Evolutionary conservation across 1,139 yeast species (phyloP), one percentile per base, ranked within the genome.

Genomic region (Meyerozyma elateridarum): DNA sequence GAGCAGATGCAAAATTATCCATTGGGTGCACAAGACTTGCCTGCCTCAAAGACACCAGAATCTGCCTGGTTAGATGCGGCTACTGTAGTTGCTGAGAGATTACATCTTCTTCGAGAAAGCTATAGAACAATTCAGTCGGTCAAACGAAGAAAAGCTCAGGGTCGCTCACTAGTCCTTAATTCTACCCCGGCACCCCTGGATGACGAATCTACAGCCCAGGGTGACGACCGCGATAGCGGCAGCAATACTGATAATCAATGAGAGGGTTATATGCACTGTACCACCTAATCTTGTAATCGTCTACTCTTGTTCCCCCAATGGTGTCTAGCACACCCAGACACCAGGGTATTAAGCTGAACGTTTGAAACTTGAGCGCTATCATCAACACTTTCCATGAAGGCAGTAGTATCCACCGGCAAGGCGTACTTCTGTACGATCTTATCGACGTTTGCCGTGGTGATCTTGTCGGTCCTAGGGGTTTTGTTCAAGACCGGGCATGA

Each of bases 381-480:
- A n/a, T n/a, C n/a, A 13, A 14, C 35, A 18, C 8, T 8, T 16
- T 27, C 19, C 25, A 53, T 53, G 57, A 53, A 53, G 44, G 54
- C 59, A 20, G 55, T 53, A 32, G 56, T 53, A 5, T 52, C 57
- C 35, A 68, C 91, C 35, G 87, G 81, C 27, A 77, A 83, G 54
- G 97, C 98, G 22, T 91, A 95, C 84, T 87, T 85, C 59, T 91
- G 98, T 58, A 91, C 97, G 33, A 73, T 91, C 30, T 69, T 91
- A 35, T 88, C 96, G 33, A 85, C 91, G 17, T 89, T 89, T 56
- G 98, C 93, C 37, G 78, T 91, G 25, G 81, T 87, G 34, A 89
- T 91, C 44, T 74, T 91, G 33, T 75, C 94, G 8, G 83, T 85
- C 35, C 75, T 91, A 47, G 98, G 94, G 14, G 75, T 76, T 45